A percentile compares a stretch with the other conserved stretches of the same genome.
Evolutionary conservation across 495 filamentous ascomycete species (phyloP).

Genomic region (Ramalina intermedia): DNA sequence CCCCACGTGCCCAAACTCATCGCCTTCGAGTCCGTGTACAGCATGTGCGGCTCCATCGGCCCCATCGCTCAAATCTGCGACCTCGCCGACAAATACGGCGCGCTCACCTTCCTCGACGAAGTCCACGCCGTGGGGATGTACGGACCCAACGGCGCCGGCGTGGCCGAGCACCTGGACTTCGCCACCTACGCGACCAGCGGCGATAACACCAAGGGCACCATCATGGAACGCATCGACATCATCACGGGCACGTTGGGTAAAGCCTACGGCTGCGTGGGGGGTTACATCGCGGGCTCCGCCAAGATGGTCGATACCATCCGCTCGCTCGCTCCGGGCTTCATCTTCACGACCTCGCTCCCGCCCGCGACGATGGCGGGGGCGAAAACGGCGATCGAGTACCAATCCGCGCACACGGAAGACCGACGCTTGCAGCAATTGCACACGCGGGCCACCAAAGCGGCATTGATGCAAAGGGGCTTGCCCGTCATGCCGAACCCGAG

Average conservation of each 20-base stretch:
- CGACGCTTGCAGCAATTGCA: constrained; percentile 86
- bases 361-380: constrained; percentile 96
- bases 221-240: constrained; percentile 94
- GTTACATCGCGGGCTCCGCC: constrained; percentile 85
- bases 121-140: constrained; percentile 99
- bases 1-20: constrained; percentile 86
- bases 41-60: constrained; percentile 95
- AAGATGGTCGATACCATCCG: constrained; percentile 90
- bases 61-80: constrained; percentile 94
- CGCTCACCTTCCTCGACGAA: constrained; percentile 93
- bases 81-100: constrained; percentile 92
- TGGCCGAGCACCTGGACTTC: constrained; percentile 93
- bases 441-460: constrained; percentile 78
- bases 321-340: constrained; percentile 92
- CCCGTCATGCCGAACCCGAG: constrained; percentile 97
- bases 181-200: constrained; percentile 44
- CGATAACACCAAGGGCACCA: constrained; percentile 57
- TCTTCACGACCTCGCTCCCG: constrained; percentile 94
- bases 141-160: constrained; percentile 87
- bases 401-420: constrained; percentile 65
- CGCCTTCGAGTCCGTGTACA: constrained; percentile 95
- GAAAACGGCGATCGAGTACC: constrained; percentile 81
- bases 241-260: constrained; percentile 96
- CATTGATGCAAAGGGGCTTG: constrained; percentile 61
- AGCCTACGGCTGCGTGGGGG: constrained; percentile 93